Evolutionary conservation across 129 eudicot species (phyloP).

Genomic region (Lonicera japonica): DNA sequence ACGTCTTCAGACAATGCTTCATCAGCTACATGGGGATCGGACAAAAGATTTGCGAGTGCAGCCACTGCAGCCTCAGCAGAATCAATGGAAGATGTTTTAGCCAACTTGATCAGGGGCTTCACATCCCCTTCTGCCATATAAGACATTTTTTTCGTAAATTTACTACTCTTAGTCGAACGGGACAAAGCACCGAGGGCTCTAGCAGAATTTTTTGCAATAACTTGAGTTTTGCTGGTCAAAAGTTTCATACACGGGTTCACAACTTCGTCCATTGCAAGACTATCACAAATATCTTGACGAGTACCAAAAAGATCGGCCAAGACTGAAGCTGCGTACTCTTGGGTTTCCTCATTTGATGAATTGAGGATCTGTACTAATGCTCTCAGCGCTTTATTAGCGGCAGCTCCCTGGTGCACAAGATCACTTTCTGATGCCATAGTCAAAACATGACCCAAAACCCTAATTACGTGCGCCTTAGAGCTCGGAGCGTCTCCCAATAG

Average conservation of each 20-base stretch:
- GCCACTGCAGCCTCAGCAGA: conserved; percentile 81
- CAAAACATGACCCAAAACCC: conserved; percentile 72
- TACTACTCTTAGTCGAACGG: conserved; percentile 33
- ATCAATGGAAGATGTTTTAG: conserved; percentile 70
- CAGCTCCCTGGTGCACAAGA: conserved; percentile 50
- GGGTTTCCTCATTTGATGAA: conserved; percentile 62
- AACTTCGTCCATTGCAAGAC: conserved; percentile 71
- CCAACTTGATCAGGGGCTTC: conserved; percentile 65
- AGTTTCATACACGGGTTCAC: conserved; percentile 71
- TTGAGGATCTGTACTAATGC: conserved; percentile 70
- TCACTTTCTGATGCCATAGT: conserved; percentile 49
- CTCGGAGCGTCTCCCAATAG: conserved; percentile 60
- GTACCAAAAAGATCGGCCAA: conserved; percentile 61
- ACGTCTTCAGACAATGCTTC: conserved; percentile 81
- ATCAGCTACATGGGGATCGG: conserved; percentile 59
- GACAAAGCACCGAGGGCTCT: conserved; percentile 70
- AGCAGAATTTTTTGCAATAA: conserved; percentile 66
- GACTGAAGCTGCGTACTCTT: conserved; percentile 71
- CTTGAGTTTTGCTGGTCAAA: conserved; percentile 64
- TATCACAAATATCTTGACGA: conserved; percentile 68
- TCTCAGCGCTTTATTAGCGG: conserved; percentile 58
- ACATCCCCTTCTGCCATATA: conserved; percentile 62
- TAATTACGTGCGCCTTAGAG: conserved; percentile 51
- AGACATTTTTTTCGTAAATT: conserved; percentile 41
- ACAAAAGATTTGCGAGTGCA: conserved; percentile 67